Percentiles rank a stretch among this genome's conserved stretches.
These are phyloP conservation scores for Puccinia polysora DNA, from an alignment of 1,284 basidiomycete genomes.

Conservation along the genomic window DNA sequence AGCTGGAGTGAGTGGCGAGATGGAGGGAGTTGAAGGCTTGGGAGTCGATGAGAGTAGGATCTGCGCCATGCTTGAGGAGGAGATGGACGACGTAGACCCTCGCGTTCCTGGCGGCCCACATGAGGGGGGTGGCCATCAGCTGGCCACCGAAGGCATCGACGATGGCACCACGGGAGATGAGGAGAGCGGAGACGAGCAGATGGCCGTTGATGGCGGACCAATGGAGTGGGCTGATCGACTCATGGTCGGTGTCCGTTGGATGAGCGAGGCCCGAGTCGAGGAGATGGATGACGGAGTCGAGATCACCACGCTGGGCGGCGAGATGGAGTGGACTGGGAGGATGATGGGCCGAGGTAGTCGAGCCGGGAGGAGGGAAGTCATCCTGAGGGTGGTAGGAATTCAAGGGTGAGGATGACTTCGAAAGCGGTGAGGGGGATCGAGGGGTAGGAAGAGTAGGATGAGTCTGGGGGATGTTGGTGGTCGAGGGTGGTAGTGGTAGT, in stretches of 20 bases:
- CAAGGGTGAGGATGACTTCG: too few relatives aligned
- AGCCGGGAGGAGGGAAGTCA: background rate
- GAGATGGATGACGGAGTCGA: constrained; percentile 64
- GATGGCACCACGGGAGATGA: constrained; percentile 89
- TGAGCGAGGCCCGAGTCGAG: constrained; percentile 68
- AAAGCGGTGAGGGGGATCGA: too few relatives aligned
- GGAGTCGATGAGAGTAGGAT: constrained; percentile 81
- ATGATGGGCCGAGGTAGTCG: background rate
- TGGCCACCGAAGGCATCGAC: constrained; percentile 92
- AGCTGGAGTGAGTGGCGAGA: constrained; percentile 86
- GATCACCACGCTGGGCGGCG: constrained; percentile 81
- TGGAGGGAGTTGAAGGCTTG: constrained; percentile 97
- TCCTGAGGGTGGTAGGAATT: too few relatives aligned
- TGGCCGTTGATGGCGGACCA: constrained; percentile 96
- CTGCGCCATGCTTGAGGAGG: constrained; percentile 78
- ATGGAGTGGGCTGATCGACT: constrained; percentile 90
- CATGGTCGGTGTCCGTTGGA: constrained; percentile 74
- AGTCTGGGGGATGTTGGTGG: background rate
- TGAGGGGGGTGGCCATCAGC: constrained; percentile 88
- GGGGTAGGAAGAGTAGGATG: background rate
- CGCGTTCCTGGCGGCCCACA: constrained; percentile 95
- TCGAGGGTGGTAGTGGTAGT: background rate
- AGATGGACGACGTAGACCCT: constrained; percentile 92
- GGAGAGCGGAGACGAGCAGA: constrained; percentile 63
- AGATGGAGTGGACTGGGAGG: constrained; percentile 60